These are phyloP conservation scores for Solanum dulcamara DNA, from an alignment of 257 asterid species.

Conservation along the genomic window DNA sequence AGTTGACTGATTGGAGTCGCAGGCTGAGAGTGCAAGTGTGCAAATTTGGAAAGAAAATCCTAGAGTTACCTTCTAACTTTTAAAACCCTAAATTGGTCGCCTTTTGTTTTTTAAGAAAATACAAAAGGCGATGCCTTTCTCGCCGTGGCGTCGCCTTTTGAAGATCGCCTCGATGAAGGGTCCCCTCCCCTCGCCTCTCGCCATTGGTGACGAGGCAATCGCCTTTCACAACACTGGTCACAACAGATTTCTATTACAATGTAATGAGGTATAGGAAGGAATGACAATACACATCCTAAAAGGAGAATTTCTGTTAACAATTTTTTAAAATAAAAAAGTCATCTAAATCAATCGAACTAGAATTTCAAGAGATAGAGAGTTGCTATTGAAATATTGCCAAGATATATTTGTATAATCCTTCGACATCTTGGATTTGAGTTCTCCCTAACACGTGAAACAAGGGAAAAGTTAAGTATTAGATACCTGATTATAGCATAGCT, in stretches of 20 bases:
- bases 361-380: neutral
- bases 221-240: no score
- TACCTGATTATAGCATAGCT: constrained; percentile 58
- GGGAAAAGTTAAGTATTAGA: neutral
- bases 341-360: neutral
- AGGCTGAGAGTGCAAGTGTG: no score
- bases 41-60: no score
- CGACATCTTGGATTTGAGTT: neutral
- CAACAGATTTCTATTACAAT: neutral
- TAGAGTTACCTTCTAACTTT: no score
- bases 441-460: neutral
- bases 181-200: no score
- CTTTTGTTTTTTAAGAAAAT: no score
- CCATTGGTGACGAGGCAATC: no score
- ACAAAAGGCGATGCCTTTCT: no score
- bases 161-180: no score
- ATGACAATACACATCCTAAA: neutral
- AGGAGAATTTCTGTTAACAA: neutral
- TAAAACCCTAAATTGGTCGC: no score
- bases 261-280: neutral
- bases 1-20: no score
- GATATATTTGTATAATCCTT: neutral
- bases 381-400: neutral
- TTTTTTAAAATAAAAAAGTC: neutral
- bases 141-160: no score